Base-by-base conservation (phyloP, 805 yeast species). In the Starmerella kuoi region DNA sequence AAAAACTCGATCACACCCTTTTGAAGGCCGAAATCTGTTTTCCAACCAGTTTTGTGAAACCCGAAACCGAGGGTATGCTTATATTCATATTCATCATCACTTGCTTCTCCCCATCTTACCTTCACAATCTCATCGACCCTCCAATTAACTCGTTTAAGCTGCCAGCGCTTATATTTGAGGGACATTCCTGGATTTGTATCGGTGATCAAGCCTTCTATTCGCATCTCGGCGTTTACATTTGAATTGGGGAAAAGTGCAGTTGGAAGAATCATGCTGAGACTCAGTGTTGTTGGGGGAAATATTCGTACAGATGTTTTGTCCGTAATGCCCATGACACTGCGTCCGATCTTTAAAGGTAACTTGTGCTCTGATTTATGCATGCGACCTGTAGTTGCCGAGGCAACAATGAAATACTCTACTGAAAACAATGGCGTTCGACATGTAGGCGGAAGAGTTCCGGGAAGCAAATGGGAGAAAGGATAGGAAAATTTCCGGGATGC, bases 211-310 rank as follows among this genome's bases (percentile, higher is more conserved):
- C 72, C 65, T 53, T 85, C 94, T 54, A 91, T 63, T 50, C 77
- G 75, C 55, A 91, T 65, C 56, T 86, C 96, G 19, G 88, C 69
- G 0, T 91, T 80, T 56, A 91, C 84, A 1, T 79, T 69, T 0
- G 95, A 79, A 57, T 82, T 79, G 11, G 97, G 97, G 59, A 83
- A 83, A 25, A 83, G 72, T 14, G 86, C 94, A 49, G 81, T 81
- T 2, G 98, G 98, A 38, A 91, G 65, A 14, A 78, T 80, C 7
- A 94, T 91, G 22, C 80, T 74, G 5, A 95, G 93, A 2, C 85
- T 78, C 28, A 91, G 78, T 33, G 80, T 82, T 0, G 97, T 88
- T 6, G 99, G 97, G 1, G 98, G 98, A 61, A 91, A 91, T 1
- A 91, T 83, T 47, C 99, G 72, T 30, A 85, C 63, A 1, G 95